Base-by-base conservation (phyloP, 2,329 filamentous ascomycete species). In the Mycogone perniciosa region DNA sequence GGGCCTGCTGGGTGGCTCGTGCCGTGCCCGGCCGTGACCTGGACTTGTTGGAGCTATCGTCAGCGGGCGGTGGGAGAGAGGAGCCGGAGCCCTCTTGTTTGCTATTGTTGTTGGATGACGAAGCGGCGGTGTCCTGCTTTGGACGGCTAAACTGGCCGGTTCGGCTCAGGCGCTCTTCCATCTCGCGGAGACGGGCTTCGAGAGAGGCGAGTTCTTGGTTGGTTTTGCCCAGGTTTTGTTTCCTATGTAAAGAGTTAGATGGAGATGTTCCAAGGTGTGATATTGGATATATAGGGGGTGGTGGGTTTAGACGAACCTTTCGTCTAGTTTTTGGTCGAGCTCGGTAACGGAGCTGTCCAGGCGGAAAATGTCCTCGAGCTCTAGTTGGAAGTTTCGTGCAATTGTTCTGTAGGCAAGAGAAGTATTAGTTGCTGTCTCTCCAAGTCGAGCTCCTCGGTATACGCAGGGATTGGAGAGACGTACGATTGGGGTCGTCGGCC, bases 311-410 rank as follows among this genome's bases (percentile, higher is more conserved):
- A 72, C 84, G 64, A 75, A 96, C 91, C 91, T 92, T 69, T 89
- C 80, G 65, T 89, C 80, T 54, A 96, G 82, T 59, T 86, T 81
- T 66, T 85, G 77, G 62, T 87, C 82, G 34, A 95, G 77, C 55
- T 86, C 80, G 62, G 85, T 81, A 52, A 93, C 65, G 59, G 85
- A 85, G 68, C 84, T 86, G 60, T 93, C 88, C 64, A 96, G 84
- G 63, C 87, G 86, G 75, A 96, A 96, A 60, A 95, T 86, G 66
- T 89, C 86, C 75, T 92, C 87, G 54, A 96, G 77, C 67, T 92
- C 88, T 41, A 83, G 76, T 53, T 89, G 92, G 72, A 96, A 96
- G 65, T 86, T 89, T 61, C 83, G 86, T 48, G 90, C 91, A 70
- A 96, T 84, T 54, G 88, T 93, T 57, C 91, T 96, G 70, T 43